Conservation (phyloP, 495 filamentous ascomycete species). For the Aspergillus panamensis region DNA sequence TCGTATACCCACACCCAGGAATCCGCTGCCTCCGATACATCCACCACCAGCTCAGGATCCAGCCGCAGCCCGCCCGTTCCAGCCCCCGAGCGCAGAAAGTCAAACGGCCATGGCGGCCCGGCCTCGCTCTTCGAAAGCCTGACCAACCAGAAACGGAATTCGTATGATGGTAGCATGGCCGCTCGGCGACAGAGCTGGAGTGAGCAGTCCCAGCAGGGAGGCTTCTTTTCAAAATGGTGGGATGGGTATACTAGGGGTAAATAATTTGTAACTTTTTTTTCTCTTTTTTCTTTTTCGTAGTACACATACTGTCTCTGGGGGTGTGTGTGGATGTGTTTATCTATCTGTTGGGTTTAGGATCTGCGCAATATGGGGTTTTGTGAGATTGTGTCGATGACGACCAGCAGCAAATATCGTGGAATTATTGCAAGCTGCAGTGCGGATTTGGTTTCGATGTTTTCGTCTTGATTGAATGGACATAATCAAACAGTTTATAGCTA, state of each 20-base stretch:
- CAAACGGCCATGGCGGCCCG: constrained; percentile 30
- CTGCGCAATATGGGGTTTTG: too few relatives aligned
- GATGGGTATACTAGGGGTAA: constrained; percentile 44
- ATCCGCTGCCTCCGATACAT: constrained; percentile 18
- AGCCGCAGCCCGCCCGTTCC: constrained; percentile 7
- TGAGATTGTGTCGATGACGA: not conserved
- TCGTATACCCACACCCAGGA: constrained; percentile 8
- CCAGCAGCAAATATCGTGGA: not conserved
- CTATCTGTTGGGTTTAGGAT: not conserved
- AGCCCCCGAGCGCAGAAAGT: constrained; percentile 32
- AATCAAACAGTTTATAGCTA: too few relatives aligned
- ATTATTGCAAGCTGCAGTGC: not conserved
- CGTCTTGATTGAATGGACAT: too few relatives aligned
- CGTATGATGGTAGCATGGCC: constrained; percentile 34
- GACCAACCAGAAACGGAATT: constrained; percentile 50
- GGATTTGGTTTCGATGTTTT: not conserved
- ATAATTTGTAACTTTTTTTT: not conserved
- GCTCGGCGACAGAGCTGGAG: constrained; percentile 46
- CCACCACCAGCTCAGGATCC: constrained; percentile 7
- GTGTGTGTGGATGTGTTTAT: too few relatives aligned
- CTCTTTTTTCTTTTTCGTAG: not conserved
- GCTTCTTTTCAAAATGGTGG: constrained; percentile 53
- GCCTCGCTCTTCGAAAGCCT: constrained; percentile 46
- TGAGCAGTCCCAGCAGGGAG: constrained; percentile 44
- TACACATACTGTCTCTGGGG: not conserved